phyloP scores from a whole-genome alignment of 169 alveolate species.

The Besnoitia besnoiti region DNA sequence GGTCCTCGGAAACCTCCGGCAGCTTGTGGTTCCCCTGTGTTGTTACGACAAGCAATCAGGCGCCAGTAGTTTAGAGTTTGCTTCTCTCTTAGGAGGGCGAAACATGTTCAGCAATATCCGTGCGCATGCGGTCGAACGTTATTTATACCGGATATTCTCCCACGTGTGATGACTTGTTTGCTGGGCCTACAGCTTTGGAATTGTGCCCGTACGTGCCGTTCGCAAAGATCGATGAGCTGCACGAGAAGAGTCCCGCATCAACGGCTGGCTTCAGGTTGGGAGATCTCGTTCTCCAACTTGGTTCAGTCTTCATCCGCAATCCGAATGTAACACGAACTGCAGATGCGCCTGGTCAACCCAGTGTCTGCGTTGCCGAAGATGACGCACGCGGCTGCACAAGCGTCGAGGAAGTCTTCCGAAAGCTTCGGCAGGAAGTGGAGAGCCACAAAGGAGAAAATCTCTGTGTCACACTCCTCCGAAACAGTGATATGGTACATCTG shows the following conservation, averaged over 20 bases:
- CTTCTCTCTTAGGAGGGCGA: too few relatives aligned
- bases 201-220: not conserved
- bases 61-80: too few relatives aligned
- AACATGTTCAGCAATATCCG: not conserved
- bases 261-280: slow-evolving; percentile 1
- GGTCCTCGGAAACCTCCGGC: too few relatives aligned
- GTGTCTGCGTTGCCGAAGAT: not conserved
- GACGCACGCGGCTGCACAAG: not conserved
- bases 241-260: slow-evolving; percentile 30
- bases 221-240: slow-evolving; percentile 29
- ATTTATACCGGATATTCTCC: too few relatives aligned
- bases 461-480: not conserved
- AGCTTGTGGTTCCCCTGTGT: too few relatives aligned
- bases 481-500: not conserved
- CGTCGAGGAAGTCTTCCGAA: not conserved
- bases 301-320: not conserved
- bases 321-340: not conserved
- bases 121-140: not conserved
- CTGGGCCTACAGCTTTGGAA: slow-evolving; percentile 7
- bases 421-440: slow-evolving; percentile 6
- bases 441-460: not conserved
- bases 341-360: not conserved
- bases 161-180: not conserved
- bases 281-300: slow-evolving; percentile 16
- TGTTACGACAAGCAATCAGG: too few relatives aligned